Base-by-base conservation (phyloP, 306 rosid genomes). In the Sindora glabra region DNA sequence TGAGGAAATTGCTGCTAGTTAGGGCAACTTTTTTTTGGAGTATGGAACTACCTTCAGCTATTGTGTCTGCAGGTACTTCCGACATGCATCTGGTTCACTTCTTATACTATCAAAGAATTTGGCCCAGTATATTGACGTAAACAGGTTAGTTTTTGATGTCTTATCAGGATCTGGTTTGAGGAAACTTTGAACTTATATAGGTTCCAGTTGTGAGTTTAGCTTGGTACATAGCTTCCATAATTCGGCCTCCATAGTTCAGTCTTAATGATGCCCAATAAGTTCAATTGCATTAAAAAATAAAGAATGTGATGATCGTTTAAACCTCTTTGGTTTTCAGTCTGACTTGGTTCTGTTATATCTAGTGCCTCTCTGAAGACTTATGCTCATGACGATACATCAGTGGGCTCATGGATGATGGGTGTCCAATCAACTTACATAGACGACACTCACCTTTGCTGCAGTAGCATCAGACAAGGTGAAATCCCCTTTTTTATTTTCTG, bases 341-440 rank as follows among this genome's bases (percentile, higher is more conserved):
- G 58, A 69, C 27, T 61, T 10, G 37, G 68, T 48, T 77, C 5
- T 48, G 39, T 65, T 48, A 58, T 69, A 25, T 78, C 67, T 74
- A 94, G 97, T 71, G 99, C 74, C 24, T 94, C 99, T 63, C 81
- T 94, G 62, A 94, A 89, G 86, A 70, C 94, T 36, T 94, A 84
- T 47, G 99, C 95, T 53, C 79, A 73, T 47, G 99, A 94, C 38
- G 99, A 94, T 79, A 71, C 81, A 48, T 86, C 99, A 17, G 62
- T 89, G 74, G 99, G 99, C 10, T 84, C 99, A 23, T 89, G 99
- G 99, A 94, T 94, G 99, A 86, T 94, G 95, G 99, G 99, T 17
- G 23, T 94, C 64, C 90, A 84, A 74, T 69, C 95, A 56, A 86
- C 94, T 12, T 85, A 89, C 64, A 94, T 84, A 71, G 99, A 94